Evolutionary conservation across 1,284 basidiomycete species (phyloP).

Genomic region (Anthracocystis setariae): DNA sequence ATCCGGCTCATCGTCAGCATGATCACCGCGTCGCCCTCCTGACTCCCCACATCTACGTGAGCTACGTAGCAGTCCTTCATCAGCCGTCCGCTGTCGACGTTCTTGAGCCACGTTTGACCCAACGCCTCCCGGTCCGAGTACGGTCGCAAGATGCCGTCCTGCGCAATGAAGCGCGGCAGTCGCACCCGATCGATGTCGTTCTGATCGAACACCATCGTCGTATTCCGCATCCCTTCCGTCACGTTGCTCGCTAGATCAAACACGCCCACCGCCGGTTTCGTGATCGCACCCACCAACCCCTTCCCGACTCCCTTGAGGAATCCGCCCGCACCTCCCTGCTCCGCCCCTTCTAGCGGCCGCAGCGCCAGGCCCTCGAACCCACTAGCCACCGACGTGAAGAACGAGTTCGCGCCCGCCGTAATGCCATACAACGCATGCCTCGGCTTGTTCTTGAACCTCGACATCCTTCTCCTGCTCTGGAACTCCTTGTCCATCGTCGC

Average conservation of each 20-base stretch:
- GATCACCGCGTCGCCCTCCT: constrained; percentile 56
- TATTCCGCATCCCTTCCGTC: constrained; percentile 92
- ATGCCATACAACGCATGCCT: constrained; percentile 95
- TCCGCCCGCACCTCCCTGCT: constrained; percentile 89
- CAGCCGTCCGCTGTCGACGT: constrained; percentile 86
- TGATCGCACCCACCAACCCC: constrained; percentile 90
- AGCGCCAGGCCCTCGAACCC: constrained; percentile 96
- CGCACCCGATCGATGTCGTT: constrained; percentile 88
- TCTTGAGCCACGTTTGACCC: constrained; percentile 95
- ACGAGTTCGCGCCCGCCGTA: constrained; percentile 89
- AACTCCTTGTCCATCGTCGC: constrained; percentile 97
- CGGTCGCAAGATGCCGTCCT: constrained; percentile 61
- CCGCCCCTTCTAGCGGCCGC: constrained; percentile 96
- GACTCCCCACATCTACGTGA: constrained; percentile 75
- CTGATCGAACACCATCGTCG: constrained; percentile 96
- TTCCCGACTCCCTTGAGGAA: constrained; percentile 99
- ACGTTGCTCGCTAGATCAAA: constrained; percentile 96
- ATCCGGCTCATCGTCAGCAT: constrained; percentile 64
- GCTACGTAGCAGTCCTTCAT: constrained; percentile 88
- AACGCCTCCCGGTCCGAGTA: constrained; percentile 88
- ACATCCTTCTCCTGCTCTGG: constrained; percentile 87
- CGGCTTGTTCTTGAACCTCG: constrained; percentile 90
- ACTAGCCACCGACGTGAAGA: constrained; percentile 92
- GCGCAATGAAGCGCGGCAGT: constrained; percentile 84
- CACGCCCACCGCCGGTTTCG: constrained; percentile 95